Conservation (phyloP, 1,284 basidiomycete genomes). For the Kwoniella shivajii region DNA sequence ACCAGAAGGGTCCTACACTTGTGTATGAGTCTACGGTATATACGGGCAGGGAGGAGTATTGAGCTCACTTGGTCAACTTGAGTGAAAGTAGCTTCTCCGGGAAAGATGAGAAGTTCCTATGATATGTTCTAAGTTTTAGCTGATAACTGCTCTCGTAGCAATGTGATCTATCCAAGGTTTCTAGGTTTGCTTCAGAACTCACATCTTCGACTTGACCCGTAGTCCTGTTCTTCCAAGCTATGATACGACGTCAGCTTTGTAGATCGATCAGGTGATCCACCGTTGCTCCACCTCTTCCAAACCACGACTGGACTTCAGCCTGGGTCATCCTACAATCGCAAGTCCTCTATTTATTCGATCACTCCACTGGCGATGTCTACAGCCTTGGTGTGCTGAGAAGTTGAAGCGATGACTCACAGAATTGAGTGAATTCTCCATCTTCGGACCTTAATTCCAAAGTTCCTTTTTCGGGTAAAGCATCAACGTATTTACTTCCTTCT, state of each 20-base stretch:
- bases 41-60: not conserved
- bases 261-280: not conserved
- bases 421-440: constrained; percentile 45
- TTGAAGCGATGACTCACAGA: constrained; percentile 32
- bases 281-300: not conserved
- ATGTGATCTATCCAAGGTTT: no score
- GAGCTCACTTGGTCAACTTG: constrained; percentile 41
- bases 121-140: not conserved
- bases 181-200: constrained; percentile 18
- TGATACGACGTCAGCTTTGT: not conserved
- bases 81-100: constrained; percentile 52
- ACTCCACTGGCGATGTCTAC: not conserved
- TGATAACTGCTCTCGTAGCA: not conserved
- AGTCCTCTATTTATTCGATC: not conserved
- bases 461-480: constrained; percentile 51
- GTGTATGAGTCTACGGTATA: constrained; percentile 7
- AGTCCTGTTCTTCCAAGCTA: constrained; percentile 23
- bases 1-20: constrained; percentile 43
- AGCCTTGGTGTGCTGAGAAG: no score
- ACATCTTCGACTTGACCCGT: constrained; percentile 44
- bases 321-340: not conserved
- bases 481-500: constrained; percentile 46
- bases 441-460: constrained; percentile 43
- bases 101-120: constrained; percentile 53
- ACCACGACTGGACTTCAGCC: no score